Base-by-base conservation (phyloP, 345 rosid species). In the Acer negundo region DNA sequence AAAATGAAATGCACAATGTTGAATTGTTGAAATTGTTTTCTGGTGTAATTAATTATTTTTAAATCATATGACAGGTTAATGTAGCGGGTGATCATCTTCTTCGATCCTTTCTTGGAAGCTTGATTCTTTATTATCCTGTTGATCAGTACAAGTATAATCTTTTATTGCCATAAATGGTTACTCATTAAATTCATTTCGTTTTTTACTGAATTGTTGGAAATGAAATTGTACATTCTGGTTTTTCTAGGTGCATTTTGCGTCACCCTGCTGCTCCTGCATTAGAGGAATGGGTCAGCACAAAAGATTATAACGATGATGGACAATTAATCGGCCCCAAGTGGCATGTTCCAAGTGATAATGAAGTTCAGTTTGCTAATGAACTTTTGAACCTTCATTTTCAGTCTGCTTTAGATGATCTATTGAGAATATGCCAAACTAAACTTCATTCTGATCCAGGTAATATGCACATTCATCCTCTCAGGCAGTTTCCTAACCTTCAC, bases 21-120 rank as follows among this genome's bases (percentile, higher is more conserved):
- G 58, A 38, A 47, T 44, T 19, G n/a, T 77, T 61, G 28, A 38
- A 17, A 23, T 23, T 66, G 35, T 20, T 73, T 46, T 56, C 28
- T 69, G 17, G 20, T 31, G 69, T 38, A n/a, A 4, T 82, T 72
- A 49, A 62, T 42, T 40, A 31, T 49, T 84, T 75, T 62, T 13
- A 76, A 46, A 16, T 67, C 62, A 73, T 72, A 47, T 83, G 70
- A 73, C 82, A 96, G 99, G 99, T 96, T 73, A 94, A 94, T 77
- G 97, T 94, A 85, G 99, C 97, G 69, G 97, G 97, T 64, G 94
- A 91, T 86, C 97, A 94, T 86, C 92, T 92, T 75, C 97, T 96
- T 73, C 90, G 98, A 38, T 89, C 97, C 49, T 94, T 96, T 76
- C 90, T 92, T 58, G 97, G 97, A 82, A 92, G 98, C 85, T 84